Base-by-base conservation (phyloP, 139 green algal species). In the Coelastrella sp. region DNA sequence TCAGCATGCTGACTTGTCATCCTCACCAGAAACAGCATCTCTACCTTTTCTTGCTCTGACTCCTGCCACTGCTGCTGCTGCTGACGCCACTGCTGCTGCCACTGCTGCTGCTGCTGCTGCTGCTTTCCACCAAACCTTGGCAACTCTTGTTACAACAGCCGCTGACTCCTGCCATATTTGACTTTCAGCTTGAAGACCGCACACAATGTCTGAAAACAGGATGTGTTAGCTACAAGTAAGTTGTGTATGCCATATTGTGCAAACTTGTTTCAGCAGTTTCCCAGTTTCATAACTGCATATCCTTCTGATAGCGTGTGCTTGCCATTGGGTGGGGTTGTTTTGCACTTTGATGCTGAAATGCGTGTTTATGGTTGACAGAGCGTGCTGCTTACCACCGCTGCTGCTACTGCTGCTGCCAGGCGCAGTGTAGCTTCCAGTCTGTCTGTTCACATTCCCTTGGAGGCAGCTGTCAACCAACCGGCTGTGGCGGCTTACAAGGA, bases 401-500 rank as follows among this genome's bases (percentile, higher is more conserved):
- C 1, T 66, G 57, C 19, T n/a, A 30, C 3, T 66, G 13, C 3
- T 66, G 57, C 13, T 66, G 57, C 11, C 69, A 79, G 69, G 41
- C 69, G 72, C 30, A 48, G 30, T 38, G 51, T 80, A 40, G 48
- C 43, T 7, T 41, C 34, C n/a, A 57, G 17, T 19, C 82, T 98
- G 30, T 74, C 81, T 13, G 87, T 99, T 17, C 51, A 94, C 74
- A 97, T 99, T 34, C 96, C 97, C 0, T 81, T 98, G 9, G 95
- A 98, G 37, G 92, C 90, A 2, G 97, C 97, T 8, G 92, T 89
- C 38, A 99, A 99, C 90, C 85, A 86, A 38, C 88, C 86, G 8
- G 93, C 95, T 64, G 87, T 97, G 41, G 87, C 92, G 5, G 88
- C 86, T 6, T 96, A 91, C 85, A 78, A 93, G 83, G 92, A 96